Evolutionary conservation across 129 eudicot genomes (phyloP).

Genomic region (sunflower (Helianthus annuus)): HanXRQr2.0-SUNRISE NC_035442.2:21295381-21295880

Average conservation of each 20-base stretch:
- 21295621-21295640: background rate
- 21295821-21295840: conserved; percentile 78
- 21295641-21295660: conserved; percentile 50
- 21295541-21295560: no score
- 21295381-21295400: no score
- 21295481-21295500: no score
- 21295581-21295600: no score
- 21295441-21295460: no score
- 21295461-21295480: no score
- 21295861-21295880: conserved; percentile 88
- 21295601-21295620: background rate
- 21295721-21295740: conserved; percentile 64
- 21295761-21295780: conserved; percentile 55
- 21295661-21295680: conserved; percentile 44
- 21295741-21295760: conserved; percentile 69
- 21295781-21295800: conserved; percentile 60
- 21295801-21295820: conserved; percentile 89
- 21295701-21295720: conserved; percentile 74
- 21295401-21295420: no score
- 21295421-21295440: no score
- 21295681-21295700: conserved; percentile 56
- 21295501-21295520: no score
- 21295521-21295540: no score
- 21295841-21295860: conserved; percentile 57
- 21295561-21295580: no score